Base-by-base conservation (phyloP, 164 flowering plant species). In the Dillenia suffruticosa region DNA sequence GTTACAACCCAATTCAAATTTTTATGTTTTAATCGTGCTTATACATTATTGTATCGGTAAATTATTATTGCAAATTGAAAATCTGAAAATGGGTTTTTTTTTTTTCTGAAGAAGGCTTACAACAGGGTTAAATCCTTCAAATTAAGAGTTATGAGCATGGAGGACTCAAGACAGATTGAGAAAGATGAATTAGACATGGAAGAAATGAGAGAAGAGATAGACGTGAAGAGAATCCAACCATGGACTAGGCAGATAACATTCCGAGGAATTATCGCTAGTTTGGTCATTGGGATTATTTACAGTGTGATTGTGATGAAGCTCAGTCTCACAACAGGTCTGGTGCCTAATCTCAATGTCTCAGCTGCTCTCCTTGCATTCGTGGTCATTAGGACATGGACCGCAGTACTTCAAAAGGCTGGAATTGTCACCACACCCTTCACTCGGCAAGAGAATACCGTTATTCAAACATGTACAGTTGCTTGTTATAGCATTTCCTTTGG, bases 231-330 rank as follows among this genome's bases (percentile, higher is more conserved):
- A 32, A 32, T 6, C 40, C 40, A 32, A 32, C 40, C 40, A 32
- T 32, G 40, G 40, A 32, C 40, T 32, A 32, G 40, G 40, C 90
- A 83, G 69, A 76, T 85, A 4, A 85, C 90, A 0, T 9, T 76
- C 8, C 57, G 90, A 13, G 90, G 88, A 26, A 13, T 85, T 0
- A 1, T 83, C 3, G 86, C 83, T 0, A 83, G 90, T 60, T 0
- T 80, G 45, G 58, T 46, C 2, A 80, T 85, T 19, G 90, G 90
- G 9, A 61, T 73, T 14, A 79, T 85, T 9, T 85, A 83, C 77
- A 83, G 86, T 63, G 75, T 83, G 24, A 80, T 85, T 51, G 84
- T 80, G 13, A 85, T 75, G 83, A 85, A 85, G 74, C 83, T 85
- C 22, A 81, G 72, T 67, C 86, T 85, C 66, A 85, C 86, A 5